Evolutionary conservation across 108 stramenopile genomes (phyloP), one percentile per base, ranked within the genome.

Genomic region (Conticribra weissflogii): DNA sequence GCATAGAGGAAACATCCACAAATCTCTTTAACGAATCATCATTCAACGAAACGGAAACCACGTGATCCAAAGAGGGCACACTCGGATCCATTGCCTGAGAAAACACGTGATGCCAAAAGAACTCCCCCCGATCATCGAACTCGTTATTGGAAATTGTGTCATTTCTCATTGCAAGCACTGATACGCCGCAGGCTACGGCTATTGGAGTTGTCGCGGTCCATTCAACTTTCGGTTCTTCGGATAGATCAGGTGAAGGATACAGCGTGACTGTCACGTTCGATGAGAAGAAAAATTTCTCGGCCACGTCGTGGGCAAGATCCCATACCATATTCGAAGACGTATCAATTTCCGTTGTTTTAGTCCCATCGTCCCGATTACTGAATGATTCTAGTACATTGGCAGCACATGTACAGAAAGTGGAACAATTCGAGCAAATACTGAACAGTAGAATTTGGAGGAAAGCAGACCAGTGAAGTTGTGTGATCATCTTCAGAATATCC

Each of bases 151-250:
- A 9, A 45, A 16, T 9, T 45, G 16, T 45, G 16, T 51, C 21
- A n/a, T 60, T 22, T 22, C 21, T 41, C 7, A 21, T 30, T 22
- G 8, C 12, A 14, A 63, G 47, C 0, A 63, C 31, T 2, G 62
- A 63, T 5, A 29, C 47, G 16, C 62, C 62, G 28, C 62, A 63
- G 15, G 32, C 62, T 17, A 63, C 62, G 3, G 62, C 25, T 16
- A 63, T 2, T 1, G 62, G 62, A 29, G 62, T 63, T 1, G 21
- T 14, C 2, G 62, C 62, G 3, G 62, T 63, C 62, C 62, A 63
- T 49, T 41, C 36, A 41, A 41, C 12, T 41, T 12, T 5, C 36
- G 36, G 36, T 41, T 41, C 36, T 41, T 5, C 12, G 12, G 36
- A 41, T 41, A 9, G 8, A 5, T 5, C 12, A 5, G 36, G 12